Base-by-base conservation (phyloP, 2,329 filamentous ascomycete genomes). In the Alternaria brassicae region DNA sequence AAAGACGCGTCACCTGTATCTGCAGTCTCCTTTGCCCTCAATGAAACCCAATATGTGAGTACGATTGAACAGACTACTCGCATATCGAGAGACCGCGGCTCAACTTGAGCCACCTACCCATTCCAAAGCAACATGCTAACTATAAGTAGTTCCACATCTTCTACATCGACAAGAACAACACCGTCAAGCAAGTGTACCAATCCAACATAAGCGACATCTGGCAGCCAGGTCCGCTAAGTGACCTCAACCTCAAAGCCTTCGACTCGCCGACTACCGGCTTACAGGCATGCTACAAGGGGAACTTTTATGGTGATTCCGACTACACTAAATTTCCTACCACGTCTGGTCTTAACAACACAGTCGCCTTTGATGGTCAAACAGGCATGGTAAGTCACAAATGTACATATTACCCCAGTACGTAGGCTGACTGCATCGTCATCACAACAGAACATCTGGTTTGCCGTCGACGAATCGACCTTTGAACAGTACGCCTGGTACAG, bases 191-290 rank as follows among this genome's bases (percentile, higher is more conserved):
- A 61, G 67, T 77, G 17, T 72, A 70, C 2, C 78, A 79, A 53
- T 73, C 69, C 40, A 81, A 81, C 56, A 68, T 71, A 9, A 77
- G 78, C 36, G 59, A 66, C 21, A 60, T 81, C 15, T 82, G 80
- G 80, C 52, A 65, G 15, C 69, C 78, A 12, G 81, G 81, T 0
- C 58, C 76, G 62, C 54, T 76, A 12, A 73, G 89, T 68, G 91
- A 97, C 76, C 89, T 92, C 64, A 92, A 96, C 62, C 86, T 92
- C 37, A 89, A 96, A 64, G 90, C 89, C 66, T 96, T 96, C 77
- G 94, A 98, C 80, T 90, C 92, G 1, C 98, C 98, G 70, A 88
- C 91, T 1, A 90, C 96, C 47, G 95, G 95, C 2, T 80, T 95
- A 28, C 91, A 96, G 72, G 89, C 93, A 15, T 89, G 89, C 48